These are phyloP conservation scores for Aspergillus melleus DNA, from an alignment of 2,329 filamentous ascomycete genomes.

Conservation along the genomic window DNA sequence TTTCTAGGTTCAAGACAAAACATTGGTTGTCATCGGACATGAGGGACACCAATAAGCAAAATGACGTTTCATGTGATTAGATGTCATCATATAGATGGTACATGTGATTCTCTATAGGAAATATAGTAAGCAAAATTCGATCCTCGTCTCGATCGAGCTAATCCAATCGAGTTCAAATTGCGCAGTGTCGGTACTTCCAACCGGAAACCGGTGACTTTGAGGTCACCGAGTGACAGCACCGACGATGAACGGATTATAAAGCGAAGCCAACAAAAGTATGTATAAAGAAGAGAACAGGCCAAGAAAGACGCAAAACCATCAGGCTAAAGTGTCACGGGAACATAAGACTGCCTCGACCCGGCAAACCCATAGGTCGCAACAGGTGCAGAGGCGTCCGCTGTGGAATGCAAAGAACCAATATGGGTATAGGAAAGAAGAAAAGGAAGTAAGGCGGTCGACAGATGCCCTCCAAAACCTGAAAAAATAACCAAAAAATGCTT, in stretches of 20 bases:
- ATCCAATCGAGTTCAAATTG: background rate
- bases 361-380: background rate
- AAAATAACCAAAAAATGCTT: constrained; percentile 9
- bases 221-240: background rate
- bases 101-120: background rate
- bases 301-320: constrained; percentile 7
- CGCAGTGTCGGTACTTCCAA: too few species aligned
- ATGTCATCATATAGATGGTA: constrained; percentile 2
- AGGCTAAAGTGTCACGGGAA: constrained; percentile 14
- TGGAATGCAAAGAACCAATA: background rate
- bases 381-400: background rate
- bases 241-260: constrained; percentile 6
- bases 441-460: background rate
- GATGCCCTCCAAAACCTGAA: background rate
- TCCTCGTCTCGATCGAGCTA: background rate
- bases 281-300: constrained; percentile 18
- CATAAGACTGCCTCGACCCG: background rate
- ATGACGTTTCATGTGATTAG: background rate
- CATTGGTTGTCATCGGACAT: background rate
- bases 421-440: background rate
- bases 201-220: background rate
- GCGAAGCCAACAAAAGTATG: constrained; percentile 16
- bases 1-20: too few species aligned
- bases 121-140: background rate
- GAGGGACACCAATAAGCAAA: background rate